Evolutionary conservation across 768 basidiomycete genomes (phyloP).

Genomic region (Lactifluus volemus): DNA sequence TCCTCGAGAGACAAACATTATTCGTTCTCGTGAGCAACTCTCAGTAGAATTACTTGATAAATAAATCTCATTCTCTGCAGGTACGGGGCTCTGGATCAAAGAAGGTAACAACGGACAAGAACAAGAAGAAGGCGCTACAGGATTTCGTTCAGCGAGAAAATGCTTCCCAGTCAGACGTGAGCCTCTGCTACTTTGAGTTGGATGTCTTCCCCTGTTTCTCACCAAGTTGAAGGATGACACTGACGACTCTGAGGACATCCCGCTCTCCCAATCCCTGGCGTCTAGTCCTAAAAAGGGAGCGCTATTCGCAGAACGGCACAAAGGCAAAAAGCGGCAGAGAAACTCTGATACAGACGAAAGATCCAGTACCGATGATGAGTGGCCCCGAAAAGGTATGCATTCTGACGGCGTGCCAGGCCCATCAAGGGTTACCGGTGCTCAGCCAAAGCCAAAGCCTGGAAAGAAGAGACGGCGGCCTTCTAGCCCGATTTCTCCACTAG

Average conservation of each 20-base stretch:
- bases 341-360: background rate
- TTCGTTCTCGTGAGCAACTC: background rate
- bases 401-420: background rate
- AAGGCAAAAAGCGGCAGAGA: background rate
- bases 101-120: constrained; percentile 3
- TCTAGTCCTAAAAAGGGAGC: background rate
- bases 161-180: constrained; percentile 13
- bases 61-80: background rate
- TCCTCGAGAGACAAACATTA: constrained; percentile 13
- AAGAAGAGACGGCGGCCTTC: constrained; percentile 5
- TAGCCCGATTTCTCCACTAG: background rate
- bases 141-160: constrained; percentile 17
- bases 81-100: background rate
- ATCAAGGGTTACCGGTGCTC: background rate
- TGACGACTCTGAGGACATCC: constrained; percentile 13
- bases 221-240: constrained; percentile 2
- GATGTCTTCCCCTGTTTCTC: background rate
- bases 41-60: background rate
- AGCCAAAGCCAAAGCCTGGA: background rate
- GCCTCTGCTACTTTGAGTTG: background rate
- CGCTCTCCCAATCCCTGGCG: background rate
- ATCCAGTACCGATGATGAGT: background rate
- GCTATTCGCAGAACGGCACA: background rate
- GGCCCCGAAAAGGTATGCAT: background rate
- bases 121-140: constrained; percentile 18